phyloP scores from a whole-genome alignment of 2,329 filamentous ascomycete genomes.

The Ascochyta lentis region DNA sequence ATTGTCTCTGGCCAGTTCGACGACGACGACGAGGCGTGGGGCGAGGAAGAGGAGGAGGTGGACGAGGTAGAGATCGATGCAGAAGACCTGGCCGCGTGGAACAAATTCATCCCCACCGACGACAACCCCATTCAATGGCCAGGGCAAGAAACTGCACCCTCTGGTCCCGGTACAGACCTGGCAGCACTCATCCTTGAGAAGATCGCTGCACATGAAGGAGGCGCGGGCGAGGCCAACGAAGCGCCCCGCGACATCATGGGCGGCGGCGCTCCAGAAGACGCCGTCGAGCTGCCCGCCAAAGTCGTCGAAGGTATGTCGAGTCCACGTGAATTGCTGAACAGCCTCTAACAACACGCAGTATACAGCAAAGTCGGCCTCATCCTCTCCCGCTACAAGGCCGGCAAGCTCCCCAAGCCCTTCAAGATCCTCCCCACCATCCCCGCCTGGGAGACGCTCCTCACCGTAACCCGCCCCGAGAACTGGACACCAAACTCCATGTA shows the following conservation, averaged over 20 bases:
- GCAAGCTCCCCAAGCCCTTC: slow-evolving; percentile 96
- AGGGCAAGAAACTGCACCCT: slow-evolving; percentile 54
- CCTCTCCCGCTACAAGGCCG: slow-evolving; percentile 90
- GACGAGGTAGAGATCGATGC: slow-evolving; percentile 81
- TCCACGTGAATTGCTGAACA: background rate
- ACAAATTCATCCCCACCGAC: slow-evolving; percentile 81
- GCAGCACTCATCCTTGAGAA: slow-evolving; percentile 93
- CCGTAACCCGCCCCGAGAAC: slow-evolving; percentile 79
- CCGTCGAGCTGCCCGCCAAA: slow-evolving; percentile 85
- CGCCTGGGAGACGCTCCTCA: slow-evolving; percentile 87
- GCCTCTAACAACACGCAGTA: slow-evolving; percentile 55
- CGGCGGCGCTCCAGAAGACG: slow-evolving; percentile 72
- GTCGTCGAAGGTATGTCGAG: slow-evolving; percentile 70
- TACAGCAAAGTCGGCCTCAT: slow-evolving; percentile 92
- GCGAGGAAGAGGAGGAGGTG: slow-evolving; percentile 78
- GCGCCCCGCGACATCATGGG: slow-evolving; percentile 56
- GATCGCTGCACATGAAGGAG: slow-evolving; percentile 88
- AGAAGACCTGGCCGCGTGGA: slow-evolving; percentile 86
- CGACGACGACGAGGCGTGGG: slow-evolving; percentile 69
- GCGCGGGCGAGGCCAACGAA: slow-evolving; percentile 57
- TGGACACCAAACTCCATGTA: slow-evolving; percentile 84
- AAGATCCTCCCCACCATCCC: slow-evolving; percentile 94
- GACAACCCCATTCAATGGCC: slow-evolving; percentile 78
- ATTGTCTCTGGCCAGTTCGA: slow-evolving; percentile 60
- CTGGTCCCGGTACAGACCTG: slow-evolving; percentile 70